Base-by-base conservation (phyloP, 108 stramenopile genomes). In the Poteriospumella lacustris region DNA sequence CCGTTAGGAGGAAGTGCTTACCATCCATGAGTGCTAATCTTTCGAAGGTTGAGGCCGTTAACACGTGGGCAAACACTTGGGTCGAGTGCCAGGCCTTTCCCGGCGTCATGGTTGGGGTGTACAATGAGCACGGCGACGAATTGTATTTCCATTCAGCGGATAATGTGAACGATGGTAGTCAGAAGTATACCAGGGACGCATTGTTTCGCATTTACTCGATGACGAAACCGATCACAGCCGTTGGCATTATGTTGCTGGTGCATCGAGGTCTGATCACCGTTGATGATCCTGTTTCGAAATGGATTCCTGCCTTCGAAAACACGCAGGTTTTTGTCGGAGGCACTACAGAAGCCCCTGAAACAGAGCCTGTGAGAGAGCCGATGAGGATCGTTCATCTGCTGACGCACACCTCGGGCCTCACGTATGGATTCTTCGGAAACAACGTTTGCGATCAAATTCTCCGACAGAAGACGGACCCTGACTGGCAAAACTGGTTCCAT, bases 191-290 rank as follows among this genome's bases (percentile, higher is more conserved):
- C 26, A 5, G 70, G 70, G 43, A 62, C 43, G 58, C 80, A 1
- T 28, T 76, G 34, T 80, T 75, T 29, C 73, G 80, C 59, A 80
- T 80, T 31, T 80, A 80, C 42, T 77, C 76, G n/a, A 80, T 80
- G 80, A 76, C 56, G 5, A 80, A 80, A 72, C 80, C 80, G 2
- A 24, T 80, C 58, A 80, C 80, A 26, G 47, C 76, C 34, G 36
- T 80, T 5, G 80, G 68, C 19, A 60, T 77, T 24, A 19, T 80
- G 0, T 47, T 76, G 42, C 80, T 80, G 12, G 2, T 80, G 40
- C 68, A 80, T 5, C 43, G 58, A 31, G 80, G 80, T 5, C 9
- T 29, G 56, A 28, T 80, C n/a, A 76, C 41, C 0, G 28, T 80
- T 2, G 80, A 80, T 15, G 72, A 80, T 15, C 75, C 73, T 1